Conservation (phyloP, 148 eudicot species). For the Heliosperma pusillum region DNA sequence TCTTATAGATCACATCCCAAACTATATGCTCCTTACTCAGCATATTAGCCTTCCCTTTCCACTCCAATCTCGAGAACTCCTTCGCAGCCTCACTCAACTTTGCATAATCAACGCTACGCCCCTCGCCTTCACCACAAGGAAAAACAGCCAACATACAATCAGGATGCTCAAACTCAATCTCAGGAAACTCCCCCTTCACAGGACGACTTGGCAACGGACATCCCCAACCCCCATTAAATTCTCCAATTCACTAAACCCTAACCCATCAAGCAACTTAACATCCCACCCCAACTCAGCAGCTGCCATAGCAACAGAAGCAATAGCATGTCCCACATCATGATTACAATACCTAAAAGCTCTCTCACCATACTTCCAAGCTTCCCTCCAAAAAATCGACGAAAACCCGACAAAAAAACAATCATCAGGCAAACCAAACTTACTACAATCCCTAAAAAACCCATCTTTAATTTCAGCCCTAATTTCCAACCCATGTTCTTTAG, state of each 20-base stretch:
- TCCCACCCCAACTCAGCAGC: constrained; percentile 92
- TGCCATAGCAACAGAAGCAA: constrained; percentile 72
- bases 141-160: constrained; percentile 78
- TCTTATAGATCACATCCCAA: constrained; percentile 87
- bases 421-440: constrained; percentile 31
- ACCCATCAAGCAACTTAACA: constrained; percentile 82
- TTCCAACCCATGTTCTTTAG: constrained; percentile 81
- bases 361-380: constrained; percentile 97
- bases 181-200: constrained; percentile 62
- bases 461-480: constrained; percentile 53
- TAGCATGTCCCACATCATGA: constrained; percentile 92
- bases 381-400: constrained; percentile 88
- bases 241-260: constrained; percentile 63
- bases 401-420: constrained; percentile 70
- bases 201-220: constrained; percentile 52
- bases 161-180: constrained; percentile 89
- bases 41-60: constrained; percentile 79
- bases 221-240: constrained; percentile 62
- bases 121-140: constrained; percentile 40
- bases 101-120: constrained; percentile 45
- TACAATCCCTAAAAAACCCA: constrained; percentile 37
- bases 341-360: constrained; percentile 94
- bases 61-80: constrained; percentile 55
- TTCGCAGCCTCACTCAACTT: constrained; percentile 38
- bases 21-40: constrained; percentile 84